Conservation (phyloP, 2,329 filamentous ascomycete genomes). For the Alternaria novae-zelandiae region DNA sequence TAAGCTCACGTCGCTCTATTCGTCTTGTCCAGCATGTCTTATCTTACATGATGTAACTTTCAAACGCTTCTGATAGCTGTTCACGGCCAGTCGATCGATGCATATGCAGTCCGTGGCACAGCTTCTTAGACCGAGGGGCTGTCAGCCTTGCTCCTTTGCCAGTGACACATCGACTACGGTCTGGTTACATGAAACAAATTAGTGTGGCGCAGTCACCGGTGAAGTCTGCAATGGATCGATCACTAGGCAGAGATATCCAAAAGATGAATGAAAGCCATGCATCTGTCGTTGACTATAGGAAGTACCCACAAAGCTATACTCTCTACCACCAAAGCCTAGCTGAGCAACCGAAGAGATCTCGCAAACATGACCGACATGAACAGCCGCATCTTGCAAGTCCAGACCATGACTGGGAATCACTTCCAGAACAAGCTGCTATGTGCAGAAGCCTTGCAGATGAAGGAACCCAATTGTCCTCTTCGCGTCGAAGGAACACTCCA, state of each 20-base stretch:
- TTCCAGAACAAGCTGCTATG: background rate
- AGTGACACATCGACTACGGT: background rate
- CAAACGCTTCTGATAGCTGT: background rate
- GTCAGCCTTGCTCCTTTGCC: background rate
- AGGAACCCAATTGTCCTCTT: background rate
- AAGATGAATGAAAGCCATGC: background rate
- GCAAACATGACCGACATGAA: background rate
- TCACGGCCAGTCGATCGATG: background rate
- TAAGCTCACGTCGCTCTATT: background rate
- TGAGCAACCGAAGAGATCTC: background rate
- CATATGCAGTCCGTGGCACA: background rate
- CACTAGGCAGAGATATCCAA: background rate
- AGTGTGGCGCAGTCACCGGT: background rate
- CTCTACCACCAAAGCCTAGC: background rate
- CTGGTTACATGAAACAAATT: background rate
- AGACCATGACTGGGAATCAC: background rate
- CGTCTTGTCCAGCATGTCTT: background rate
- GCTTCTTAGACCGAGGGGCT: background rate
- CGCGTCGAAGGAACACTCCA: background rate
- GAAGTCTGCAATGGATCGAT: background rate
- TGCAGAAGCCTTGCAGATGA: slow-evolving; percentile 1
- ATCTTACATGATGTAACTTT: background rate
- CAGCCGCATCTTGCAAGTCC: background rate
- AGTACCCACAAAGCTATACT: background rate
- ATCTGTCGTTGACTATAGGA: background rate